Evolutionary conservation across 805 yeast genomes (phyloP).

Genomic region (Blastobotrys muscicola): DNA sequence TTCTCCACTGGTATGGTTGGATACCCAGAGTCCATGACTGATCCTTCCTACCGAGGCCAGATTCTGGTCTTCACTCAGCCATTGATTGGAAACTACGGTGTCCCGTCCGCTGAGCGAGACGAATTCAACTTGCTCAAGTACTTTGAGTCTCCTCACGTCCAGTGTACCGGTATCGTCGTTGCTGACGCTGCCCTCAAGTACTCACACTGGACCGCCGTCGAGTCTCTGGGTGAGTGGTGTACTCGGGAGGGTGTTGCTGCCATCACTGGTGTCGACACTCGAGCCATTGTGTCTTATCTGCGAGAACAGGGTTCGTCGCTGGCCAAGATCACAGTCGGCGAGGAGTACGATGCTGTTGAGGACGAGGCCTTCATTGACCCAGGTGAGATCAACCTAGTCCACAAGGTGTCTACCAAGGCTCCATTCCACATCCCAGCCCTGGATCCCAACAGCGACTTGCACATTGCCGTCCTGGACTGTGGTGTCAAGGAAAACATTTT

Average conservation of each 20-base stretch:
- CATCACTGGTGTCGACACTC: conserved; percentile 93
- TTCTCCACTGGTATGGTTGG: conserved; percentile 97
- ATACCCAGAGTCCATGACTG: conserved; percentile 98
- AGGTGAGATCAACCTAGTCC: conserved; percentile 78
- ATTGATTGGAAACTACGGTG: conserved; percentile 96
- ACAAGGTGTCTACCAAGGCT: conserved; percentile 87
- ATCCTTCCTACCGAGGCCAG: conserved; percentile 96
- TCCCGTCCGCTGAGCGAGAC: conserved; percentile 78
- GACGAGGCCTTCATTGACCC: conserved; percentile 90
- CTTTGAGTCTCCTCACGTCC: conserved; percentile 84
- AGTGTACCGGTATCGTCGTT: conserved; percentile 93
- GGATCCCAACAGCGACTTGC: conserved; percentile 39
- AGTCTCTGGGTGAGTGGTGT: conserved; percentile 92
- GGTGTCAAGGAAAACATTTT: conserved; percentile 97
- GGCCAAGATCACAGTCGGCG: conserved; percentile 84
- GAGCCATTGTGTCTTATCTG: conserved; percentile 83
- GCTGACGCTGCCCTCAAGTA: conserved; percentile 91
- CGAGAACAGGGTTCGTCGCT: conserved; percentile 95
- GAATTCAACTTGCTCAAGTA: conserved; percentile 77
- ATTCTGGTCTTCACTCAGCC: conserved; percentile 96
- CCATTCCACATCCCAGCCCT: conserved; percentile 82
- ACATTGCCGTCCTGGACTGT: conserved; percentile 91
- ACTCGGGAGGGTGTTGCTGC: conserved; percentile 94
- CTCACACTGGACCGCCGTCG: conserved; percentile 99
- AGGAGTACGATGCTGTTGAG: conserved; percentile 84